Evolutionary conservation across 495 filamentous ascomycete species (phyloP), one percentile per base, ranked within the genome.

Genomic region (Hypoxylon rickii): DNA sequence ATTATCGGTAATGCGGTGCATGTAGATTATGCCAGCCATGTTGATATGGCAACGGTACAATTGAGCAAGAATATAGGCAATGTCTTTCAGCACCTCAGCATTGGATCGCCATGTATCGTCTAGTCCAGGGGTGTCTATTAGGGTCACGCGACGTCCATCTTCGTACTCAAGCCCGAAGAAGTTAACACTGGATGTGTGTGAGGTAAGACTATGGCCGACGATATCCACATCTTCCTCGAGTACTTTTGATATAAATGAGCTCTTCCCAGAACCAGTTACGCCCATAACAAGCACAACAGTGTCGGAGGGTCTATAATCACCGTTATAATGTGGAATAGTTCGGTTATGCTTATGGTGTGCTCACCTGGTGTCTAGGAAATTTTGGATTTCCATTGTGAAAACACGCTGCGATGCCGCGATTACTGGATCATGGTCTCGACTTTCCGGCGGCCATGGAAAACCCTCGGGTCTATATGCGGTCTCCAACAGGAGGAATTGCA

Each of bases 101-200:
- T 74, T 68, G 19, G 51, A 51, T 7, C 60, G 56, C 8, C 36
- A 41, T 1, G 71, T 71, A 45, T 74, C 71, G 45, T 71, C 63
- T 34, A 74, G 71, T 6, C 71, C 70, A 0, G 68, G 71, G 10
- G 68, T 70, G 39, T 74, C 71, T 19, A 73, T 48, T 16, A 72
- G 44, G 22, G 53, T 36, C 2, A 56, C 37, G 44, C 26, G 31
- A 37, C 51, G 22, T 13, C 44, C 36, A 18, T 16, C 13, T 17
- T 10, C 12, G 31, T 49, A 26, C 21, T 50, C 22, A 21, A 50
- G 29, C 18, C 16, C 24, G 34, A 41, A 57, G 32, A 48, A 39
- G 29, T 44, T 31, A 7, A 57, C 53, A 17, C 39, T 44, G 8
- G 44, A 91, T 90, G 88, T 89, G 88, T 70, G 37, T 17, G 44